Evolutionary conservation across 2,329 filamentous ascomycete species (phyloP).

Genomic region (Xylaria multiplex): DNA sequence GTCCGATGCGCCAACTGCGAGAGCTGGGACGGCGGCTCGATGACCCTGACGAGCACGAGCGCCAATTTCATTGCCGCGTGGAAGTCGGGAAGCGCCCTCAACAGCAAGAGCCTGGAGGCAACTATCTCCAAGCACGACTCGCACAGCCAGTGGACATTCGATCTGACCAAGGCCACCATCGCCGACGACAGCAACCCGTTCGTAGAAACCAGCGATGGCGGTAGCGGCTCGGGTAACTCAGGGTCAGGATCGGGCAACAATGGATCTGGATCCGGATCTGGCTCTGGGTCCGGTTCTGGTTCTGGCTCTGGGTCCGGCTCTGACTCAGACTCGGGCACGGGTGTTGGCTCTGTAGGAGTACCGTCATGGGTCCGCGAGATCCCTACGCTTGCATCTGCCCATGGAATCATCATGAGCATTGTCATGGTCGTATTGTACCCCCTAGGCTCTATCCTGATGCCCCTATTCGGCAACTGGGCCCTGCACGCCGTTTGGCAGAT

Average conservation of each 20-base stretch:
- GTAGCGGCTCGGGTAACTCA: conserved; percentile 28
- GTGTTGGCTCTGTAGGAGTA: not conserved
- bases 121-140: conserved; percentile 60
- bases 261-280: conserved; percentile 29
- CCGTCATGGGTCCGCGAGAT: conserved; percentile 33
- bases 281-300: conserved; percentile 23
- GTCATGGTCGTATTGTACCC: conserved; percentile 69
- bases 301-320: conserved; percentile 13
- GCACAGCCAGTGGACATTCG: conserved; percentile 56
- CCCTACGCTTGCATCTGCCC: conserved; percentile 44
- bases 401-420: conserved; percentile 70
- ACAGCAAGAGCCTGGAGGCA: conserved; percentile 54
- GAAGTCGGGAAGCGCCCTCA: conserved; percentile 58
- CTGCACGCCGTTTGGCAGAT: conserved; percentile 68
- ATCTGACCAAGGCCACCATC: conserved; percentile 60
- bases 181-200: conserved; percentile 64
- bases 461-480: conserved; percentile 65
- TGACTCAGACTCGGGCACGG: conserved; percentile 22
- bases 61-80: conserved; percentile 66
- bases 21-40: conserved; percentile 55
- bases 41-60: conserved; percentile 54
- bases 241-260: conserved; percentile 21
- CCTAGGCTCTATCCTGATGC: conserved; percentile 69
- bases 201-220: conserved; percentile 38
- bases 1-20: conserved; percentile 65